A percentile compares a stretch with the other conserved stretches of the same genome.
phyloP scores from a whole-genome alignment of 2,329 filamentous ascomycete genomes.

The Colletotrichum eleusines region DNA sequence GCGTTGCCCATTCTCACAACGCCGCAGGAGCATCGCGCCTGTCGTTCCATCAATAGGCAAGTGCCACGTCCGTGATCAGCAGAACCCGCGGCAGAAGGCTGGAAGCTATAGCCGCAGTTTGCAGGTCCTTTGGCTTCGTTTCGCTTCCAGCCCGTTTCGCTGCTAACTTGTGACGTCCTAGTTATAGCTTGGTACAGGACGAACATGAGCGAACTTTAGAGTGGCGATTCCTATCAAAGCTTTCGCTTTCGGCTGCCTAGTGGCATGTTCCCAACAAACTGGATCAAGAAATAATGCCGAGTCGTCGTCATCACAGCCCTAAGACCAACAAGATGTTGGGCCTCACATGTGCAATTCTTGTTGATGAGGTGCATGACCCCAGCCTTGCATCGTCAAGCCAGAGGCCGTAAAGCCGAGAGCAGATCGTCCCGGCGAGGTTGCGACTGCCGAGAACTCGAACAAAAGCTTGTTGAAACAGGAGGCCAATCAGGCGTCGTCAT shows the following conservation, averaged over 20 bases:
- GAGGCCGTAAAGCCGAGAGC: background rate
- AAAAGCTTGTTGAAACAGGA: background rate
- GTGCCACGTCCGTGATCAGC: background rate
- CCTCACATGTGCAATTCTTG: background rate
- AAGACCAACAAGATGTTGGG: background rate
- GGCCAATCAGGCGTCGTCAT: slow-evolving; percentile 16
- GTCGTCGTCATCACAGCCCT: background rate
- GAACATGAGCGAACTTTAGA: background rate
- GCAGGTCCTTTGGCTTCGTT: too few relatives aligned
- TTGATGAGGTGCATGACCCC: background rate
- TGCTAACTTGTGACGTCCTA: background rate
- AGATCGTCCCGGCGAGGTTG: background rate
- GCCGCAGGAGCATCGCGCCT: background rate
- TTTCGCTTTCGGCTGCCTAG: background rate
- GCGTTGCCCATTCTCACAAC: background rate
- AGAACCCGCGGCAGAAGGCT: background rate
- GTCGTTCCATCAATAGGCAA: background rate
- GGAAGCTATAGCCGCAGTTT: background rate
- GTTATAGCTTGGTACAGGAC: background rate
- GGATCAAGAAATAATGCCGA: background rate
- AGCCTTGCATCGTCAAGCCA: too few relatives aligned
- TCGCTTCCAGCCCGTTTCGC: too few relatives aligned
- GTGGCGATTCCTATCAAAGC: background rate
- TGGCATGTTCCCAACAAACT: background rate
- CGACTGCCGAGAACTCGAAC: background rate